A percentile compares a stretch with the other conserved stretches of the same genome.
These are phyloP conservation scores for Cucumis cinereus DNA, from an alignment of 306 rosid genomes.

Conservation along the genomic window DNA sequence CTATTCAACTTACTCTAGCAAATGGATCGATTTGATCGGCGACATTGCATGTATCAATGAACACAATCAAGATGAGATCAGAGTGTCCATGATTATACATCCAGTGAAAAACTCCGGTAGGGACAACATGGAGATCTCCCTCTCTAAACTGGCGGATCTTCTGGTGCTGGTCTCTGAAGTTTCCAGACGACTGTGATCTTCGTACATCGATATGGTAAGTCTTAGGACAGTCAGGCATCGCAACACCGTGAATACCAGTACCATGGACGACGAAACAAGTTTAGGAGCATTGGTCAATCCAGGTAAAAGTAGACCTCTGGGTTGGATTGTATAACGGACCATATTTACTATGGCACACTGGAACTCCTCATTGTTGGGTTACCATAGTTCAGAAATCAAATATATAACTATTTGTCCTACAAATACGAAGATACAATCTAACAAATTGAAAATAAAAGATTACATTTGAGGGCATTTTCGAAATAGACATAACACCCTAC, in stretches of 20 bases:
- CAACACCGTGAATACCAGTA: constrained; percentile 12
- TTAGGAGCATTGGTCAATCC: constrained; percentile 15
- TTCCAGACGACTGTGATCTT: not conserved
- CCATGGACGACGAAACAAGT: constrained; percentile 16
- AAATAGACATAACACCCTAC: too few relatives aligned
- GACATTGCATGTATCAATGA: constrained; percentile 15
- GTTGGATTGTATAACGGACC: constrained; percentile 10
- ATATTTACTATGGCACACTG: constrained; percentile 16
- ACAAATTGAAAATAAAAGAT: too few relatives aligned
- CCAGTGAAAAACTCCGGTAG: constrained; percentile 24
- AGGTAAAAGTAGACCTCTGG: constrained; percentile 17
- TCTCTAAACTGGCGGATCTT: constrained; percentile 12
- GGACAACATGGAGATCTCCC: constrained; percentile 14
- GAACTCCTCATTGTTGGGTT: constrained; percentile 6
- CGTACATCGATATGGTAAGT: constrained; percentile 10
- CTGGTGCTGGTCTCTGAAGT: constrained; percentile 18
- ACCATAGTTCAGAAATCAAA: constrained; percentile 21
- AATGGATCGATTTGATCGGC: constrained; percentile 20
- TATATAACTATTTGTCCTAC: too few relatives aligned
- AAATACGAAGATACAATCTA: too few relatives aligned
- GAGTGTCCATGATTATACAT: constrained; percentile 13
- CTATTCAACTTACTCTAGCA: constrained; percentile 7
- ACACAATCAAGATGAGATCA: constrained; percentile 7
- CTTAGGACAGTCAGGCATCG: constrained; percentile 13
- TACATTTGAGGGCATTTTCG: too few relatives aligned